phyloP scores from a whole-genome alignment of 164 flowering plant genomes.

The Tinospora cordifolia region DNA sequence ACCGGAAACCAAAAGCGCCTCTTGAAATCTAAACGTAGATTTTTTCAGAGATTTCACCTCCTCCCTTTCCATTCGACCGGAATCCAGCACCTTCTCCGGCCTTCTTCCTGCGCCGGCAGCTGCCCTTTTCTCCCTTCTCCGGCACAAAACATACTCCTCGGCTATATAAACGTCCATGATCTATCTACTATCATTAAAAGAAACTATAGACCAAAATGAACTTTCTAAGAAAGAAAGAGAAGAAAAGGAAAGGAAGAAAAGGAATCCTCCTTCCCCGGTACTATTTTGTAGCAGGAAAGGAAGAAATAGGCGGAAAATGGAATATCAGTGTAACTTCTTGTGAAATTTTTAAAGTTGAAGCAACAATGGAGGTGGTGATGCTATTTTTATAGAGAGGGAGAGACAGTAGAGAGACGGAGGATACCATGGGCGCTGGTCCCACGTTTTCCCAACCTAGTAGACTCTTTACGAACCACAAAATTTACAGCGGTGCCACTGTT shows the following conservation, averaged over 20 bases:
- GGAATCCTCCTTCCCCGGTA: no score
- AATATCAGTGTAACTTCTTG: not conserved
- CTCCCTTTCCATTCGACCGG: not conserved
- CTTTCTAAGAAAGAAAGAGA: no score
- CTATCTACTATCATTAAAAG: no score
- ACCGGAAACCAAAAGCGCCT: conserved; percentile 5
- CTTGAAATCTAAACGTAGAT: not conserved
- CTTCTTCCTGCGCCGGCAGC: not conserved
- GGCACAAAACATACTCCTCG: conserved; percentile 15
- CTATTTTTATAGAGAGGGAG: not conserved
- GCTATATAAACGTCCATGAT: conserved; percentile 21
- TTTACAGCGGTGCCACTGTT: not conserved
- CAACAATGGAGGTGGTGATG: not conserved
- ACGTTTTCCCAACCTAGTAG: conserved; percentile 6
- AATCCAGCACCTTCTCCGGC: conserved; percentile 9
- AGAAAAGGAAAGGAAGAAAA: no score
- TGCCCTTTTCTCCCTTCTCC: conserved; percentile 17
- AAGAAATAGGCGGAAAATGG: not conserved
- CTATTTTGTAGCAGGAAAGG: not conserved
- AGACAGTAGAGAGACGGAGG: not conserved
- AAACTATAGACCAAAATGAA: not conserved
- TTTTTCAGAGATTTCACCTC: not conserved
- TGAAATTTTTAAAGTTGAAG: not conserved
- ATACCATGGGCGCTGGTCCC: conserved; percentile 15
- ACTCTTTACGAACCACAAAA: not conserved